A percentile compares a stretch with the other conserved stretches of the same genome.
phyloP scores from a whole-genome alignment of 768 basidiomycete genomes.

The Termitomyces sp. region DNA sequence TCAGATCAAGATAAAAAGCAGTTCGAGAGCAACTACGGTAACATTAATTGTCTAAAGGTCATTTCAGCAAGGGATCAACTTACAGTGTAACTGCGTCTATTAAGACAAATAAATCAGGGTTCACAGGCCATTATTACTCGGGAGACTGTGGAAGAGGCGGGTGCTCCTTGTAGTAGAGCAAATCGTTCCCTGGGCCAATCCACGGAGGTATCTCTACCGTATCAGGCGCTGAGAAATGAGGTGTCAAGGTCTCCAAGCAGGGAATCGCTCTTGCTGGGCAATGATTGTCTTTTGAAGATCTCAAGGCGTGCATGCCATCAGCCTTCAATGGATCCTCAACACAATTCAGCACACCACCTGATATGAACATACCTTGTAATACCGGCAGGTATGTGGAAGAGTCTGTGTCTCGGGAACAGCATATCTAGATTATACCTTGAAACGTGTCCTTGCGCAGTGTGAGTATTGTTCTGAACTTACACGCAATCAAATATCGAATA shows the following conservation, averaged over 20 bases:
- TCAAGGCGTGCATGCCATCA: constrained; percentile 8
- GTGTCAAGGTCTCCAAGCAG: constrained; percentile 1
- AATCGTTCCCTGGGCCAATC: constrained; percentile 7
- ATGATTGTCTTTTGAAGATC: neutral
- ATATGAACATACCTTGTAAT: constrained; percentile 13
- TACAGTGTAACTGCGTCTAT: neutral
- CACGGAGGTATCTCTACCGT: constrained; percentile 12
- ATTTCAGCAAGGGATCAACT: neutral
- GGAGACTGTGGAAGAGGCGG: neutral
- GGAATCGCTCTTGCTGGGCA: constrained; percentile 10
- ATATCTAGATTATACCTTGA: constrained; percentile 6
- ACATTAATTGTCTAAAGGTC: neutral
- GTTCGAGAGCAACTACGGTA: neutral
- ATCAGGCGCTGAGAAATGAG: constrained; percentile 11
- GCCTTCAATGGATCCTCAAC: constrained; percentile 1
- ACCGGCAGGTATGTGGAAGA: constrained; percentile 12
- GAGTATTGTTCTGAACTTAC: constrained; percentile 1
- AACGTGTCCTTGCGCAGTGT: neutral
- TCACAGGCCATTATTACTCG: neutral
- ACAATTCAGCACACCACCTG: neutral
- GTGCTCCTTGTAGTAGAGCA: constrained; percentile 11
- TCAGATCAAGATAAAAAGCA: neutral
- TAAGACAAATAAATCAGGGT: neutral
- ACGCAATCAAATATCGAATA: constrained; percentile 20
- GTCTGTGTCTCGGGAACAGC: constrained; percentile 4